Conservation (phyloP, 2,329 filamentous ascomycete genomes). For the Colletotrichum acutatum region DNA sequence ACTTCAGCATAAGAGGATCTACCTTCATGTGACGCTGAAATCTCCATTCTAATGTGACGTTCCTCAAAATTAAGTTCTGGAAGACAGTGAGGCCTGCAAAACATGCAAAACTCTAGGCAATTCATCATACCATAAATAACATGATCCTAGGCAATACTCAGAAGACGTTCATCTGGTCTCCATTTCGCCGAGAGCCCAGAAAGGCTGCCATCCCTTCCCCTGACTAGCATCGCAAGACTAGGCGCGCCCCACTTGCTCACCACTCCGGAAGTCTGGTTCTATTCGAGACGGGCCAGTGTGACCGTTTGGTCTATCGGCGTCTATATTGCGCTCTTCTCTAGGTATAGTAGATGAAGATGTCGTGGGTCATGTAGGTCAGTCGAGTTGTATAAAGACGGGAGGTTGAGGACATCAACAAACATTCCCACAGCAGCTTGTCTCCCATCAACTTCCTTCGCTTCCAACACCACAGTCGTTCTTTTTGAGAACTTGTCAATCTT, state of each 20-base stretch:
- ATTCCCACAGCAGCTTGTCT: neutral
- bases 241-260: neutral
- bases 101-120: neutral
- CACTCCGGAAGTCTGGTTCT: neutral
- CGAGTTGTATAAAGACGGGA: neutral
- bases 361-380: neutral
- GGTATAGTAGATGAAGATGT: neutral
- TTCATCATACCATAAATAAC: neutral
- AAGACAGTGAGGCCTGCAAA: neutral
- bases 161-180: neutral
- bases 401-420: neutral
- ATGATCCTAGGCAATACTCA: neutral
- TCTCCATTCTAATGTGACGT: neutral
- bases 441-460: neutral
- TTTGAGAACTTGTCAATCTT: neutral
- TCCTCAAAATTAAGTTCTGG: neutral
- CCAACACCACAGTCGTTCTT: neutral
- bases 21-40: neutral
- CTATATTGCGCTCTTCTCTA: neutral
- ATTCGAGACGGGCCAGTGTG: constrained; percentile 2
- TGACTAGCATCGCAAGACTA: neutral
- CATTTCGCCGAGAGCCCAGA: neutral
- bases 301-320: neutral
- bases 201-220: neutral
- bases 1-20: neutral